Evolutionary conservation across 768 basidiomycete genomes (phyloP).

Genomic region (Mycena leptocephala): DNA sequence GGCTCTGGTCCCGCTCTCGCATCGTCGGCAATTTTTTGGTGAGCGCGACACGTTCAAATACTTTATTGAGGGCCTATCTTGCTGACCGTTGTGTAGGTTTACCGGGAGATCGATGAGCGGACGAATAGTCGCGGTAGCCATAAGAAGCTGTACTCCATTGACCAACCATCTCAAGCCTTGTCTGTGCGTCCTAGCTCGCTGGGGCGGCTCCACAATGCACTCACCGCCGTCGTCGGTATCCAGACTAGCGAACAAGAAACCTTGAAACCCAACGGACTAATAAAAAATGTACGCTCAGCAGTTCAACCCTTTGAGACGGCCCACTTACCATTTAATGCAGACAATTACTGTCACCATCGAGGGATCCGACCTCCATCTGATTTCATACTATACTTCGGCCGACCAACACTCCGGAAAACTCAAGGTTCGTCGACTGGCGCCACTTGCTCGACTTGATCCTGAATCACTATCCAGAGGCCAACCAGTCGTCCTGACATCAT

Average conservation of each 20-base stretch:
- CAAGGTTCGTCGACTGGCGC: conserved; percentile 57
- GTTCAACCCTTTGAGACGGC: conserved; percentile 9
- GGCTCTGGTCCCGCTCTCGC: conserved; percentile 88
- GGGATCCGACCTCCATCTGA: conserved; percentile 85
- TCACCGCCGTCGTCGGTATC: conserved; percentile 48
- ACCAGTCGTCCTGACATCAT: conserved; percentile 82
- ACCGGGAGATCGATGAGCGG: conserved; percentile 85
- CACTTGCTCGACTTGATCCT: conserved; percentile 14
- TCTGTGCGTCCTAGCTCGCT: conserved; percentile 58
- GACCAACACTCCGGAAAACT: conserved; percentile 82
- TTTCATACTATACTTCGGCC: conserved; percentile 88
- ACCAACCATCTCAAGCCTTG: conserved; percentile 60
- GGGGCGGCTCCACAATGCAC: conserved; percentile 47
- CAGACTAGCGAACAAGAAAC: conserved; percentile 65
- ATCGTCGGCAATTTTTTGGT: conserved; percentile 92
- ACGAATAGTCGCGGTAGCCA: conserved; percentile 69
- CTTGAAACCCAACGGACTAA: conserved; percentile 81
- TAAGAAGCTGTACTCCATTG: conserved; percentile 67
- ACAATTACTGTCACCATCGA: conserved; percentile 90
- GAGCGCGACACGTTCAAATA: conserved; percentile 38
- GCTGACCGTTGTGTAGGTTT: conserved; percentile 66
- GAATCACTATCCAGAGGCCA: conserved; percentile 64
- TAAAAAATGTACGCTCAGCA: conserved; percentile 76
- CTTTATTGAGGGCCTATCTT: neutral
- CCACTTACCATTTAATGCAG: conserved; percentile 53